Evolutionary conservation across 768 basidiomycete genomes (phyloP).

Genomic region (Crassisporium funariophilum): DNA sequence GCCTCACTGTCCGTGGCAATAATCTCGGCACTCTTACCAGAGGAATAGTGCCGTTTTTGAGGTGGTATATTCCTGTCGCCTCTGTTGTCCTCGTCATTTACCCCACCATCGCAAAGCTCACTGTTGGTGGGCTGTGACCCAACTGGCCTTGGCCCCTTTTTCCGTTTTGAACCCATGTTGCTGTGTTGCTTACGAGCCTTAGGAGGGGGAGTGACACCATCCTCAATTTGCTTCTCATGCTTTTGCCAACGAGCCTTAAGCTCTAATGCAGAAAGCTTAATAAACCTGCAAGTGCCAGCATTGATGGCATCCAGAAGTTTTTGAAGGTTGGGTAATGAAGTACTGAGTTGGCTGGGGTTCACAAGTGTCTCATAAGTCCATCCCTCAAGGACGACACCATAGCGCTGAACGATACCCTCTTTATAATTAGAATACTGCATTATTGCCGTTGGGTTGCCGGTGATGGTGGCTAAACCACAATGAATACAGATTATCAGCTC

Average conservation of each 20-base stretch:
- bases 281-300: conserved; percentile 4
- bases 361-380: conserved; percentile 18
- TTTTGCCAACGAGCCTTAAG: not conserved
- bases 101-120: too few relatives aligned
- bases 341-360: conserved; percentile 10
- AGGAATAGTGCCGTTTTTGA: too few relatives aligned
- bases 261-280: not conserved
- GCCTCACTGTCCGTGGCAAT: too few relatives aligned
- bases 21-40: too few relatives aligned
- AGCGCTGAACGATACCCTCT: conserved; percentile 11
- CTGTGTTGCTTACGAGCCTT: too few relatives aligned
- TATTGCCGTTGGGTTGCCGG: not conserved
- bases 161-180: too few relatives aligned
- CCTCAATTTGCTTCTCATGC: not conserved
- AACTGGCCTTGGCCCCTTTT: too few relatives aligned
- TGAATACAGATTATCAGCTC: not conserved
- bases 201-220: too few relatives aligned
- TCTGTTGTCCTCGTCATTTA: too few relatives aligned
- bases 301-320: conserved; percentile 4
- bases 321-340: not conserved
- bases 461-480: not conserved
- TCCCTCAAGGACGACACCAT: conserved; percentile 18
- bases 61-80: too few relatives aligned
- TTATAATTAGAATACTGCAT: conserved; percentile 25
- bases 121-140: too few relatives aligned